Conservation (phyloP, 768 basidiomycete genomes). For the Rhodotorula toruloides region DNA sequence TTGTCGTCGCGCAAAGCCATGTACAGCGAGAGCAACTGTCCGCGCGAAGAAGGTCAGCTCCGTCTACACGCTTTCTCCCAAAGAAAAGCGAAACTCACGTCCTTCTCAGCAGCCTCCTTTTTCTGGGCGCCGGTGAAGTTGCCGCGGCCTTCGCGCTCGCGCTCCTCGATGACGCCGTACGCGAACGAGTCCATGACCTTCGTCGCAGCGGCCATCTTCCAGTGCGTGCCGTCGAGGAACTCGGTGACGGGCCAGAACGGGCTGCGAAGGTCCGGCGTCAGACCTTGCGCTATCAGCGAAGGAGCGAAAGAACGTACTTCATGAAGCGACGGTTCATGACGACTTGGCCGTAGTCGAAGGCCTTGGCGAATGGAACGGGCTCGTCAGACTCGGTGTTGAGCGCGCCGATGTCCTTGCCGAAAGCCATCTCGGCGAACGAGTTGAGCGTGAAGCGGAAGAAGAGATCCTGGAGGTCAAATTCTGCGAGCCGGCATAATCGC, state of each 20-base stretch:
- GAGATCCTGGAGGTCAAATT: conserved; percentile 20
- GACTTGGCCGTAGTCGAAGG: conserved; percentile 25
- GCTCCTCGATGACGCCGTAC: conserved; percentile 26
- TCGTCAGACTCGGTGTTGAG: conserved; percentile 23
- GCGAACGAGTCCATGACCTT: conserved; percentile 28
- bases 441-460: conserved; percentile 36
- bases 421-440: conserved; percentile 27
- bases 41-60: neutral
- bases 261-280: neutral
- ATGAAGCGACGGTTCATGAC: conserved; percentile 13
- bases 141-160: conserved; percentile 17
- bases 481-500: neutral
- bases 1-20: conserved; percentile 30
- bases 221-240: neutral
- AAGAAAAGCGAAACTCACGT: neutral
- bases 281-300: neutral
- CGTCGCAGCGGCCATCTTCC: conserved; percentile 6
- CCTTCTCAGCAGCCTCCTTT: conserved; percentile 13
- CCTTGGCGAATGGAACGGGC: conserved; percentile 25
- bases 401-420: conserved; percentile 15
- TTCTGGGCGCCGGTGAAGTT: conserved; percentile 15
- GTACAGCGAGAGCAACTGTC: conserved; percentile 21
- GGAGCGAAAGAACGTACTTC: neutral
- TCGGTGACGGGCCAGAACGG: conserved; percentile 30
- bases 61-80: too few relatives aligned